These are phyloP conservation scores for Borealophlyctis nickersoniae DNA, from an alignment of 192 early-diverging fungal genomes.

Conservation along the genomic window DNA sequence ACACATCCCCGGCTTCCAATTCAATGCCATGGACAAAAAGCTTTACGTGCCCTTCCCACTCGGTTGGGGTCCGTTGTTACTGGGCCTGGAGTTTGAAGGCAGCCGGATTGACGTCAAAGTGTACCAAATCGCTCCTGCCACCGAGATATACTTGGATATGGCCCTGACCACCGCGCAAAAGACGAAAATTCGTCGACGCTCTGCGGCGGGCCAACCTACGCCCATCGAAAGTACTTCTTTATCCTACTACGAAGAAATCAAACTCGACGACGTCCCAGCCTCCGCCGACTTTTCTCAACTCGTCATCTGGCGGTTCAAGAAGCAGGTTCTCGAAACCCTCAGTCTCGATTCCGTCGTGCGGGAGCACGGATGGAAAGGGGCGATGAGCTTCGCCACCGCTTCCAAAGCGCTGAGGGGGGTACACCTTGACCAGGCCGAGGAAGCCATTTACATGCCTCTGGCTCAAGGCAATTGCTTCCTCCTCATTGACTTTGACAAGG, in stretches of 20 bases:
- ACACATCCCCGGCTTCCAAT: neutral
- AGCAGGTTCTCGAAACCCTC: neutral
- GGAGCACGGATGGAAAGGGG: slow-evolving; percentile 12
- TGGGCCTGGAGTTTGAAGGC: slow-evolving; percentile 10
- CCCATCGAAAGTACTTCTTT: slow-evolving; percentile 13
- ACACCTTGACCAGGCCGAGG: neutral
- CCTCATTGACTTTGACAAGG: slow-evolving; percentile 7
- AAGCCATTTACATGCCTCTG: slow-evolving; percentile 9
- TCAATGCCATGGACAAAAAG: neutral
- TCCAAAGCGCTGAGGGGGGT: neutral
- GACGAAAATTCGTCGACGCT: slow-evolving; percentile 4
- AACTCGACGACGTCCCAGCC: slow-evolving; percentile 13
- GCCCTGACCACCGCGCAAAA: slow-evolving; percentile 3
- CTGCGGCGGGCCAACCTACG: neutral
- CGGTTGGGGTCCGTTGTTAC: neutral
- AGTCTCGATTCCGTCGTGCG: neutral
- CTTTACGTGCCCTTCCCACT: slow-evolving; percentile 11
- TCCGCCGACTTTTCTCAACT: neutral
- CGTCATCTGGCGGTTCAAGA: slow-evolving; percentile 4
- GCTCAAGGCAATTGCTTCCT: neutral
- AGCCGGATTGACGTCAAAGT: slow-evolving; percentile 11
- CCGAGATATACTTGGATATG: neutral
- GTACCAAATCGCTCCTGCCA: neutral
- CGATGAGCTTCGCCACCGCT: neutral
- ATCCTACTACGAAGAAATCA: slow-evolving; percentile 13